Evolutionary conservation across 352 stramenopile genomes (phyloP), one percentile per base, ranked within the genome.

Genomic region (Lagenidium giganteum): DNA sequence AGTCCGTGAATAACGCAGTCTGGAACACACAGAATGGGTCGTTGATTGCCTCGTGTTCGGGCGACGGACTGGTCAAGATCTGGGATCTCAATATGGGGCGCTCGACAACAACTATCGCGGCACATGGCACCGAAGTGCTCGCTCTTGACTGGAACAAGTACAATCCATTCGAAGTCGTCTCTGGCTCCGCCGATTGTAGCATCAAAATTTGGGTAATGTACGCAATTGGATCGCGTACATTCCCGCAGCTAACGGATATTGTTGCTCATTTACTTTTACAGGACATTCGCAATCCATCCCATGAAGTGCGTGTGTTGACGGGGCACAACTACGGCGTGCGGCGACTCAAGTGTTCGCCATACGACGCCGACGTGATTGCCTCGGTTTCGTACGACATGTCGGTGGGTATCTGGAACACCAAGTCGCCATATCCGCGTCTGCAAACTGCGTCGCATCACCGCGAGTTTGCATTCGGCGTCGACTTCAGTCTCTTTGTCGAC

Each of bases 141-240:
- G 63, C 78, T 18, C 65, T 93, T 31, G 87, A 96, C 61, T 96
- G 87, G 87, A 95, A 95, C 70, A 96, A 96, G 65, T 96, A 96
- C 67, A 93, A 95, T 37, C 71, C 88, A 38, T 89, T 87, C 32
- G 60, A 95, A 56, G 53, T 96, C 43, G 81, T 91, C 21, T 91
- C 84, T 0, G 87, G 84, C 21, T 95, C 83, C 6, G 77, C 81
- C 1, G 86, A 95, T 36, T 81, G 76, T 47, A 71, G 45, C 28
- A 85, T 96, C 48, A 90, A 89, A 68, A 51, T 95, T 17, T 96
- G 84, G 78, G 79, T 91, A 68, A 32, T 64, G n/a, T 8, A 16
- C 31, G 8, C 8, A 9, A 37, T 20, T 7, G n/a, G n/a, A n/a
- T n/a, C n/a, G n/a, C n/a, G n/a, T n/a, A 38, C 3, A 23, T 6